Evolutionary conservation across 345 rosid species (phyloP), one percentile per base, ranked within the genome.

Genomic region (Conringia planisiliqua): DNA sequence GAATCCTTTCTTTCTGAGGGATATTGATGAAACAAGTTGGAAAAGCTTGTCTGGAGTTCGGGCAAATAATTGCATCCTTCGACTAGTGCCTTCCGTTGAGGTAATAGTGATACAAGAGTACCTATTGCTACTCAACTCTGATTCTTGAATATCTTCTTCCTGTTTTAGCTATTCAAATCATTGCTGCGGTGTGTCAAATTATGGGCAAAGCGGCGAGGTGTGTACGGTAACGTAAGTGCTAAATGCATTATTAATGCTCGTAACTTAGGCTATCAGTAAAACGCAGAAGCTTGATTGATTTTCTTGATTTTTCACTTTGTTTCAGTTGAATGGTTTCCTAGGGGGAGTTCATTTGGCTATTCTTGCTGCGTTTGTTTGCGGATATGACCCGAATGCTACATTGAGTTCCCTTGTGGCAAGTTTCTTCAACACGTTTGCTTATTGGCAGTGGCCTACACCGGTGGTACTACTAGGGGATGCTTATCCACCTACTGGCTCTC

Each of bases 261-360:
- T 74, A 26, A 47, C 1, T 14, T 13, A 56, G 44, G 26, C 43
- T 57, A 54, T 22, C 58, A 26, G 42, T 8, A 36, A 36, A 66
- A 61, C 51, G 74, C 6, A 62, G 52, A 46, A 44, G 58, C 5
- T 35, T 36, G n/a, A 18, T 17, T 29, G 26, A 9, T 12, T 62
- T 22, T 44, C 10, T 1, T 50, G 6, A 0, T 2, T 18, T 48
- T 76, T 50, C 0, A 10, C 22, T 32, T 36, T 30, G 26, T 68
- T 73, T 79, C 80, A 87, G 88, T 70, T 83, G 75, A 80, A 84
- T 81, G 94, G 89, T 40, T 84, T 87, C 75, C 71, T 84, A 6
- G 89, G 91, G 57, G 91, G 94, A 36, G 77, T 87, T 29, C 88
- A 86, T 77, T 47, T 85, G 81, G 91, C 88, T 35, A 48, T 84